These are phyloP conservation scores for Fusarium cyanostomum DNA, from an alignment of 2,329 filamentous ascomycete genomes.

Conservation along the genomic window DNA sequence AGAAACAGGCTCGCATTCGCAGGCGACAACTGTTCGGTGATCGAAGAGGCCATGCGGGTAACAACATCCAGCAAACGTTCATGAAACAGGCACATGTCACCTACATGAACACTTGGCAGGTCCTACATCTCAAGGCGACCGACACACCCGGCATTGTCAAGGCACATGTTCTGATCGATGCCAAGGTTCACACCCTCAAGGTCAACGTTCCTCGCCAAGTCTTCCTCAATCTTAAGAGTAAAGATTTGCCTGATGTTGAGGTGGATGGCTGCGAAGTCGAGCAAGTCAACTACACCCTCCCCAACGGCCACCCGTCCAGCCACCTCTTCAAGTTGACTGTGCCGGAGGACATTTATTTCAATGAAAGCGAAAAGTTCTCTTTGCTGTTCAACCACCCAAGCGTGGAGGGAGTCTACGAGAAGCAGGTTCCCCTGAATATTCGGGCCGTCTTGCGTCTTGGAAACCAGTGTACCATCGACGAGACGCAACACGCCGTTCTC, in stretches of 20 bases:
- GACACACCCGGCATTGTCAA: constrained; percentile 86
- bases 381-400: constrained; percentile 89
- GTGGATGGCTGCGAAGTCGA: constrained; percentile 88
- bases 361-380: constrained; percentile 83
- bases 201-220: constrained; percentile 89
- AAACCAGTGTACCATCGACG: constrained; percentile 92
- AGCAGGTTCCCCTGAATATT: constrained; percentile 85
- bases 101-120: constrained; percentile 94
- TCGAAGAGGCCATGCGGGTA: constrained; percentile 62
- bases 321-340: constrained; percentile 96
- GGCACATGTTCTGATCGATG: constrained; percentile 92
- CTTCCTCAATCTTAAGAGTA: constrained; percentile 89
- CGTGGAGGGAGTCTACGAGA: constrained; percentile 97
- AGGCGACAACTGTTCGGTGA: constrained; percentile 94
- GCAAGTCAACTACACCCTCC: constrained; percentile 91
- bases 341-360: constrained; percentile 86
- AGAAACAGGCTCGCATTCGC: constrained; percentile 87
- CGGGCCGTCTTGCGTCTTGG: constrained; percentile 90
- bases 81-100: constrained; percentile 90
- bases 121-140: constrained; percentile 85
- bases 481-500: constrained; percentile 87
- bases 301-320: constrained; percentile 92
- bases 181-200: constrained; percentile 88
- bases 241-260: constrained; percentile 87
- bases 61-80: constrained; percentile 76